These are phyloP conservation scores for Beta corolliflora DNA, from an alignment of 179 eudicot genomes.

Conservation along the genomic window DNA sequence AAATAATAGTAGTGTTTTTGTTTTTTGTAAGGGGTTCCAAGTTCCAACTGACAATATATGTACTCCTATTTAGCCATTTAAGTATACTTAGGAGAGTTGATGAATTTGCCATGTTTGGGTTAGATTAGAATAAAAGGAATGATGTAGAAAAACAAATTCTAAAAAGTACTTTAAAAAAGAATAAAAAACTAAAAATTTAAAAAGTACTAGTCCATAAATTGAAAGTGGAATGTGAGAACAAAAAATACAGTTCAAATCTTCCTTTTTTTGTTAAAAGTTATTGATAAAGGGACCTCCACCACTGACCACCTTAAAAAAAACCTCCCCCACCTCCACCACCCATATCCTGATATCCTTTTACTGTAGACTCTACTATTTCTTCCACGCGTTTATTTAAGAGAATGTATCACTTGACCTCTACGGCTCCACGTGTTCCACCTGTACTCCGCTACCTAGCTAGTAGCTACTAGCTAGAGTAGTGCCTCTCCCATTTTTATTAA, in stretches of 20 bases:
- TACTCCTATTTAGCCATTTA: no score
- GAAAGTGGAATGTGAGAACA: constrained; percentile 16
- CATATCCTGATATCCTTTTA: background rate
- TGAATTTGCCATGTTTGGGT: constrained; percentile 12
- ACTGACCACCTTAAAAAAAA: background rate
- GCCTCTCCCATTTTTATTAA: no score
- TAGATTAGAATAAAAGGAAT: background rate
- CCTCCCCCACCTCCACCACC: background rate
- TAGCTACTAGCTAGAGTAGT: no score
- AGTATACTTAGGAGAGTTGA: background rate
- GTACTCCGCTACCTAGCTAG: no score
- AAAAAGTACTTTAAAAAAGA: no score
- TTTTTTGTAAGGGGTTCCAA: no score
- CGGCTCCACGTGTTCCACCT: constrained; percentile 21
- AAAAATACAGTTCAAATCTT: background rate
- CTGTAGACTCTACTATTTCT: background rate
- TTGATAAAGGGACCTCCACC: background rate
- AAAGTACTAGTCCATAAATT: background rate
- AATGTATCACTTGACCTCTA: background rate
- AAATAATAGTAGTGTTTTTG: no score
- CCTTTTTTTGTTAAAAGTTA: background rate
- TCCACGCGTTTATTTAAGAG: background rate
- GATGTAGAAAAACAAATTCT: background rate
- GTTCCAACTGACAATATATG: no score
- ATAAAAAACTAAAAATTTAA: no score